Evolutionary conservation across 345 rosid species (phyloP).

Genomic region (Hibiscus syriacus): DNA sequence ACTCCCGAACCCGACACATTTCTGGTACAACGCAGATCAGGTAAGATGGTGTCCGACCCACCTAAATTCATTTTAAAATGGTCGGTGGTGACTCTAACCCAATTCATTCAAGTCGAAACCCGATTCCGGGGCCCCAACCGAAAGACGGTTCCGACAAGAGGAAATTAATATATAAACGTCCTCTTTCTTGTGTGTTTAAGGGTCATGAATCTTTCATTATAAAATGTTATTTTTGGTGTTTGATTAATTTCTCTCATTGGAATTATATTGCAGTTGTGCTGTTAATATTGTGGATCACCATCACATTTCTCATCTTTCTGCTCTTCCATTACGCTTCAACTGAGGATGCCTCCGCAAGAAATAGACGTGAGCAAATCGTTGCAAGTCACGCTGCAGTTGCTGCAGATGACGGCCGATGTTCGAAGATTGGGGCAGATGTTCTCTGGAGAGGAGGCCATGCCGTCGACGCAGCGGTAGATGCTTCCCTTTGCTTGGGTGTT

Average conservation of each 20-base stretch:
- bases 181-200: background rate
- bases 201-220: no score
- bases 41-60: no score
- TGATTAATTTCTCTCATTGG: background rate
- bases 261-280: background rate
- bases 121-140: no score
- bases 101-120: no score
- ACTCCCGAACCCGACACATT: no score
- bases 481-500: slow-evolving; percentile 43
- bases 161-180: background rate
- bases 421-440: slow-evolving; percentile 26
- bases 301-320: slow-evolving; percentile 1
- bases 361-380: slow-evolving; percentile 19
- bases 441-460: slow-evolving; percentile 51
- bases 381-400: slow-evolving; percentile 41
- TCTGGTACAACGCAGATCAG: no score
- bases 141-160: no score
- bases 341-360: background rate
- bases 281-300: slow-evolving; percentile 1
- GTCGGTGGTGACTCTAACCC: no score
- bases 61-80: no score
- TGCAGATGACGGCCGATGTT: slow-evolving; percentile 46
- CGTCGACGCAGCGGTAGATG: slow-evolving; percentile 50
- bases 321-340: slow-evolving; percentile 4
- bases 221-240: background rate